phyloP scores from a whole-genome alignment of 345 rosid genomes.

The Mercurialis annua region DNA sequence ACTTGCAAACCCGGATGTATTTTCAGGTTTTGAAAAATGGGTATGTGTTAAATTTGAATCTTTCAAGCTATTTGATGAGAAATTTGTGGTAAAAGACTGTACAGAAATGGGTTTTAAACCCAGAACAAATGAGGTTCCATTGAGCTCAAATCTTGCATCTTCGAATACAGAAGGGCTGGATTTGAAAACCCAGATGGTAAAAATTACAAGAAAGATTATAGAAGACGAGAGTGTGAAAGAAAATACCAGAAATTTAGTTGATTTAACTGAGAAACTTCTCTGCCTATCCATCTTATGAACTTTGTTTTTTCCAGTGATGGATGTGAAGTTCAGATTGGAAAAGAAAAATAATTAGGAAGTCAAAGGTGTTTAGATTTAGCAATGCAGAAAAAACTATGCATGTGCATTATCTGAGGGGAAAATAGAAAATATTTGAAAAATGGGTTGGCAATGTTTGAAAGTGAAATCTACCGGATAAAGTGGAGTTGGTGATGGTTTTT shows the following conservation, averaged over 20 bases:
- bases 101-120: constrained; percentile 26
- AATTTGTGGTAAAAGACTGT: constrained; percentile 28
- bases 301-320: not conserved
- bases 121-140: constrained; percentile 21
- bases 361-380: not conserved
- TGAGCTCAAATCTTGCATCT: constrained; percentile 38
- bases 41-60: constrained; percentile 34
- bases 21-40: constrained; percentile 29
- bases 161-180: constrained; percentile 46
- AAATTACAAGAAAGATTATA: constrained; percentile 47
- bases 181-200: constrained; percentile 53
- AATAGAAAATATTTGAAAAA: not conserved
- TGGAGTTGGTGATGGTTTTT: constrained; percentile 1
- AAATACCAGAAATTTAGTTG: constrained; percentile 52
- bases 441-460: not conserved
- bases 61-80: constrained; percentile 24
- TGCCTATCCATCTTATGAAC: constrained; percentile 67
- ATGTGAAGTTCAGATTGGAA: not conserved
- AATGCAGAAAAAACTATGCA: not conserved
- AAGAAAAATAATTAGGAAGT: not conserved
- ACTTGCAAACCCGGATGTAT: constrained; percentile 42
- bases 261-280: constrained; percentile 65
- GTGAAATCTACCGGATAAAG: not conserved
- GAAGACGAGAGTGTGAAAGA: constrained; percentile 53
- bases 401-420: not conserved